Conservation (phyloP, 163 green algal species). For the Volvox carteri region DNA sequence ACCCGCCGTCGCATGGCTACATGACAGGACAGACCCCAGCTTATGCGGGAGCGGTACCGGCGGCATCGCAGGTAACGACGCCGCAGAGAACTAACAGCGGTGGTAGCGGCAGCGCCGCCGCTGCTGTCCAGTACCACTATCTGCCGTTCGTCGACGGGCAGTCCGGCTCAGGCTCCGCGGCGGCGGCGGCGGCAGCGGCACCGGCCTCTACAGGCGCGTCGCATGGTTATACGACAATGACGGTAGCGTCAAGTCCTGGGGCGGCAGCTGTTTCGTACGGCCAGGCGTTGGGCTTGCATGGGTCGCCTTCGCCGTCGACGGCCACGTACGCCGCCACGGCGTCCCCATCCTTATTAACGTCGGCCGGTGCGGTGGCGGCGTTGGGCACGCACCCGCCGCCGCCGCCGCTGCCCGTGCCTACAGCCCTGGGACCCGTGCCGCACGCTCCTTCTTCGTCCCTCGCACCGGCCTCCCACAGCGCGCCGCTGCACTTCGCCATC, state of each 20-base stretch:
- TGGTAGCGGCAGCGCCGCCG: neutral
- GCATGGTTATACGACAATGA: slow-evolving; percentile 10
- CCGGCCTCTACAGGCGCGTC: neutral
- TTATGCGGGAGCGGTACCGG: neutral
- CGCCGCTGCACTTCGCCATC: slow-evolving; percentile 19
- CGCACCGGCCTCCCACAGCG: slow-evolving; percentile 7
- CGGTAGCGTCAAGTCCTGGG: neutral
- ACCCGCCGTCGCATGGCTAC: neutral
- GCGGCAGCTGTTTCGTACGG: neutral
- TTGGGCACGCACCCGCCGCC: neutral
- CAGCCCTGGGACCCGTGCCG: slow-evolving; percentile 14
- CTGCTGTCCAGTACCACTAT: neutral
- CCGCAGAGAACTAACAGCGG: slow-evolving; percentile 6
- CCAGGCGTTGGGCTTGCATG: neutral
- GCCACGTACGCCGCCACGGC: neutral
- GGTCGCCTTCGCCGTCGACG: neutral
- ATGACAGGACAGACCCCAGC: neutral
- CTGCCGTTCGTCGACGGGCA: slow-evolving; percentile 26
- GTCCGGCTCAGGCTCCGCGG: neutral
- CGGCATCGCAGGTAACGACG: neutral
- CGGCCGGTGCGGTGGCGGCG: neutral
- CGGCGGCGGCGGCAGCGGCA: neutral
- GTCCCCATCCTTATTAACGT: neutral
- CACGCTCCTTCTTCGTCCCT: slow-evolving; percentile 6
- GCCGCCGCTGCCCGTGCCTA: slow-evolving; percentile 13